Evolutionary conservation across 805 yeast genomes (phyloP).

Genomic region (Kodamaea restingae): DNA sequence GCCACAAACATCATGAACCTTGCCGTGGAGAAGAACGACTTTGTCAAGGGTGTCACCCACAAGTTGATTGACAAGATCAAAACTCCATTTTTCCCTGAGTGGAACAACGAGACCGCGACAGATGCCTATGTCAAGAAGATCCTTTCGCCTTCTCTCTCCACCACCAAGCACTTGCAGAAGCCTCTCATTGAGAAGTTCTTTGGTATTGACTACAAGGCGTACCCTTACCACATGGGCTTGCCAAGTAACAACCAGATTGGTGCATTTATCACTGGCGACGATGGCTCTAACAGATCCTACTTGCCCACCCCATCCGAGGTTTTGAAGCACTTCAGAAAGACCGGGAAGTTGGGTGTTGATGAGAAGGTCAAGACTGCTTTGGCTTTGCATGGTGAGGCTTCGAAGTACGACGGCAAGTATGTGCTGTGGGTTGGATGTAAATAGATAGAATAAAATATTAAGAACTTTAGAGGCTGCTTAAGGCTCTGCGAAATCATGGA

Average conservation of each 20-base stretch:
- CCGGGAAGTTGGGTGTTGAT: slow-evolving; percentile 56
- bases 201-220: slow-evolving; percentile 37
- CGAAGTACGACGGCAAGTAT: slow-evolving; percentile 39
- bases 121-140: slow-evolving; percentile 18
- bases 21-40: slow-evolving; percentile 50
- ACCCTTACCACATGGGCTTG: slow-evolving; percentile 71
- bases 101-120: slow-evolving; percentile 27
- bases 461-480: too few species aligned
- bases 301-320: slow-evolving; percentile 70
- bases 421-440: slow-evolving; percentile 34
- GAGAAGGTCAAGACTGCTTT: slow-evolving; percentile 58
- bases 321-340: slow-evolving; percentile 53
- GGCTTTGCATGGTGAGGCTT: slow-evolving; percentile 49
- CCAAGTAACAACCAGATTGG: slow-evolving; percentile 69
- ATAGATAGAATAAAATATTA: slow-evolving; percentile 7
- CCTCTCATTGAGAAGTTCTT: slow-evolving; percentile 39
- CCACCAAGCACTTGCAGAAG: slow-evolving; percentile 22
- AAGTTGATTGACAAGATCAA: slow-evolving; percentile 60
- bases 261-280: slow-evolving; percentile 65
- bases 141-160: slow-evolving; percentile 17
- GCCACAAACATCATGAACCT: slow-evolving; percentile 70
- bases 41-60: slow-evolving; percentile 64
- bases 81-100: slow-evolving; percentile 46
- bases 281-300: slow-evolving; percentile 58
- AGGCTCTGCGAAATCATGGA: too few species aligned